These are phyloP conservation scores for Rhododendron kiyosumense DNA, from an alignment of 148 eudicot species.

Conservation along the genomic window DNA sequence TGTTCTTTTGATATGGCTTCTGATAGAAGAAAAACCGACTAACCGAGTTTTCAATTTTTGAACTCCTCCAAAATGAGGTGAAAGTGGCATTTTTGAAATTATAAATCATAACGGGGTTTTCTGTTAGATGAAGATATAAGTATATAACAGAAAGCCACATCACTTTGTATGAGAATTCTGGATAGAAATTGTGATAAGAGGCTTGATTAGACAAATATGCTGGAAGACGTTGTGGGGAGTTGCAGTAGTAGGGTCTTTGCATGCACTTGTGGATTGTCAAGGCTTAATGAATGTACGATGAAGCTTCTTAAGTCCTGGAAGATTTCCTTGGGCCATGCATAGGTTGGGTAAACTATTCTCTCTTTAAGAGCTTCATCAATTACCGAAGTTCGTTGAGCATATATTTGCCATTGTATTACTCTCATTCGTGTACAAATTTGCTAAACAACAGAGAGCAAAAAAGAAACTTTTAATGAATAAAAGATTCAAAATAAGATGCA, in stretches of 20 bases:
- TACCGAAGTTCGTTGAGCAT: not conserved
- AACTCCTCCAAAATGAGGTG: not conserved
- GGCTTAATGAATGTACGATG: not conserved
- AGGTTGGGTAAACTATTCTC: constrained; percentile 10
- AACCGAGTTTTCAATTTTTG: not conserved
- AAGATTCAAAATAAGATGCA: too few relatives aligned
- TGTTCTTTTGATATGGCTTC: not conserved
- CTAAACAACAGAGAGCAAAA: too few relatives aligned
- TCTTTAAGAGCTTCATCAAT: not conserved
- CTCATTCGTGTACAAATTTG: not conserved
- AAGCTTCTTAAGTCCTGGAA: constrained; percentile 10
- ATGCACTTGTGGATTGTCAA: not conserved
- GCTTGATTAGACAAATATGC: not conserved
- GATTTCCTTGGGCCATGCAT: constrained; percentile 14
- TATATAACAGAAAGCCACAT: not conserved
- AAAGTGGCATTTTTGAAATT: not conserved
- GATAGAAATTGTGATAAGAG: not conserved
- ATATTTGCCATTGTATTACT: not conserved
- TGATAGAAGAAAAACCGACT: not conserved
- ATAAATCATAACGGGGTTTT: not conserved
- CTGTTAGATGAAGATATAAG: not conserved
- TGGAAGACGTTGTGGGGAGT: not conserved
- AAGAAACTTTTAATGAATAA: too few relatives aligned
- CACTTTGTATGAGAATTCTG: not conserved
- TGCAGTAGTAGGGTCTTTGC: constrained; percentile 2